Evolutionary conservation across 2,329 filamentous ascomycete genomes (phyloP).

Genomic region (Fusarium sp.): DNA sequence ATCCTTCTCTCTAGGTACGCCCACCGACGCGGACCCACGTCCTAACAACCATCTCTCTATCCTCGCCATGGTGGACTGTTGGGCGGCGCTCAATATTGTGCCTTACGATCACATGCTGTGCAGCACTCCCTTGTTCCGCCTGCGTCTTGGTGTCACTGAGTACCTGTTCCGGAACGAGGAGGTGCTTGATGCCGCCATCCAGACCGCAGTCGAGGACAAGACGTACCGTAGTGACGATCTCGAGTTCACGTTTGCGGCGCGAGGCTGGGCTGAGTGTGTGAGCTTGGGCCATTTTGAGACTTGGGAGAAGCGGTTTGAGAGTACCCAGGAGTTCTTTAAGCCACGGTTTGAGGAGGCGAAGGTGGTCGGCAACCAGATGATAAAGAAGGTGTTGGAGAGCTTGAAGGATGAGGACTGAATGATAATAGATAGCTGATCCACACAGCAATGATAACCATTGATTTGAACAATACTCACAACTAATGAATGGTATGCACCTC

Average conservation of each 20-base stretch:
- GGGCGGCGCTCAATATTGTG: constrained; percentile 93
- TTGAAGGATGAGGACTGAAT: constrained; percentile 60
- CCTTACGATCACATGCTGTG: constrained; percentile 99
- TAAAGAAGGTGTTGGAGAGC: constrained; percentile 92
- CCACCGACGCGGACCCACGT: constrained; percentile 69
- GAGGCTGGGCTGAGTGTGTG: constrained; percentile 96
- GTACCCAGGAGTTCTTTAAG: constrained; percentile 92
- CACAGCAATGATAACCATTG: constrained; percentile 7
- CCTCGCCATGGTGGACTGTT: constrained; percentile 98
- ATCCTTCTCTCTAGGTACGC: constrained; percentile 86
- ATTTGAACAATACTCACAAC: constrained; percentile 15
- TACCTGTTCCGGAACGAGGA: constrained; percentile 90
- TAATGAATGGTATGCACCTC: constrained; percentile 17
- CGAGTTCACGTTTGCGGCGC: constrained; percentile 96
- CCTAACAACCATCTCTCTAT: constrained; percentile 96
- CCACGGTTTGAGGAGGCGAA: constrained; percentile 91
- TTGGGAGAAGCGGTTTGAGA: constrained; percentile 92
- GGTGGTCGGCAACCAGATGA: constrained; percentile 95
- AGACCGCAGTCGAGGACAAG: constrained; percentile 89
- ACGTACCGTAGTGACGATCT: constrained; percentile 96
- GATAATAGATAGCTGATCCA: constrained; percentile 1
- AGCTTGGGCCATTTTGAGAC: constrained; percentile 92
- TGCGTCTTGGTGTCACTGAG: constrained; percentile 98
- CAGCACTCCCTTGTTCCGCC: constrained; percentile 95
- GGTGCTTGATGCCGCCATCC: constrained; percentile 86